Evolutionary conservation across 371 early-diverging fungal species (phyloP).

Genomic region (Dinochytrium kinnereticum): DNA sequence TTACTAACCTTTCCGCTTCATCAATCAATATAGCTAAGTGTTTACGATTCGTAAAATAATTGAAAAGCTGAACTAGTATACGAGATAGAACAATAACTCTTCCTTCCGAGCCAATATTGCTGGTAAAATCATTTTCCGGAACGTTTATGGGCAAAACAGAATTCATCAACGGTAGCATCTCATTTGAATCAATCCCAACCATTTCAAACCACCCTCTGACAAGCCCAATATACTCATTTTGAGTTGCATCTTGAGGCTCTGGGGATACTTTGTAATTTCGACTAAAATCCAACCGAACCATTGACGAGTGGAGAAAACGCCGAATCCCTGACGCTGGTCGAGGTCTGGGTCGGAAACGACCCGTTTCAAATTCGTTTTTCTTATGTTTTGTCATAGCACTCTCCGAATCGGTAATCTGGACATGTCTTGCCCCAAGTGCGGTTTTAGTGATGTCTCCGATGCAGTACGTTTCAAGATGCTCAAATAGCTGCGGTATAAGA

Average conservation of each 20-base stretch:
- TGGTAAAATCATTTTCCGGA: conserved; percentile 8
- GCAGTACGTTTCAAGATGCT: background rate
- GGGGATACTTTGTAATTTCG: background rate
- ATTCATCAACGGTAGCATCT: conserved; percentile 18
- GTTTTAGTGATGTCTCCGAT: background rate
- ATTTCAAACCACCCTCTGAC: background rate
- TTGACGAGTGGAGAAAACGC: too few relatives aligned
- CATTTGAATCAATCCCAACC: conserved; percentile 17
- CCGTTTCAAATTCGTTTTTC: too few relatives aligned
- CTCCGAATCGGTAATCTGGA: background rate
- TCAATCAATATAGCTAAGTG: conserved; percentile 20
- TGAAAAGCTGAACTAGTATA: background rate
- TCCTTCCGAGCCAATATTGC: conserved; percentile 10
- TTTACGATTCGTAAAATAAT: background rate
- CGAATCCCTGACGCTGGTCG: too few relatives aligned
- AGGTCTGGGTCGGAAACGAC: too few relatives aligned
- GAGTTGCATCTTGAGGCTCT: background rate
- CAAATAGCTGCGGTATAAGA: background rate
- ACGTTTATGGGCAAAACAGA: conserved; percentile 5
- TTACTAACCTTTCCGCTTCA: conserved; percentile 15
- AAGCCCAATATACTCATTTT: background rate
- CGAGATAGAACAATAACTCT: conserved; percentile 1
- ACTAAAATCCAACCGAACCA: too few relatives aligned
- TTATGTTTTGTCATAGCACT: too few relatives aligned
- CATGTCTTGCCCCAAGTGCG: background rate